These are phyloP conservation scores for Coemansia sp. DNA, from an alignment of 192 early-diverging fungal species.

Conservation along the genomic window DNA sequence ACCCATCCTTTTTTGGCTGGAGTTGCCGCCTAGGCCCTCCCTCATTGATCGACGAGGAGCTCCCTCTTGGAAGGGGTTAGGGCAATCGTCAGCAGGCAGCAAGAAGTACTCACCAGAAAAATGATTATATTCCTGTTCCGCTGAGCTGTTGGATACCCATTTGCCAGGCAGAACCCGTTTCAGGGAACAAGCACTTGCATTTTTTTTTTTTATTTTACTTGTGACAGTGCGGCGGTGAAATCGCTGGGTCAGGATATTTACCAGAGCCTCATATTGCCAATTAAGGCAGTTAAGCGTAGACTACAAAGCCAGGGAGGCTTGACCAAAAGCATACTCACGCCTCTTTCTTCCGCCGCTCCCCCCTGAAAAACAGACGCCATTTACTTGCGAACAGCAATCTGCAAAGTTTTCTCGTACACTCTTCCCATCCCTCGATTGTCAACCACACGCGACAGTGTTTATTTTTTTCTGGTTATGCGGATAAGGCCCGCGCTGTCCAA, in stretches of 20 bases:
- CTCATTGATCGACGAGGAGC: neutral
- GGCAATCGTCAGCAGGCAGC: neutral
- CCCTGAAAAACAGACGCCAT: neutral
- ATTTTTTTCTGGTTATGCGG: neutral
- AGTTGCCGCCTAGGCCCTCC: neutral
- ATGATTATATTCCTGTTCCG: neutral
- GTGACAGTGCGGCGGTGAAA: neutral
- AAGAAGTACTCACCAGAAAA: neutral
- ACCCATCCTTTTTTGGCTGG: neutral
- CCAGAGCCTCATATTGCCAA: neutral
- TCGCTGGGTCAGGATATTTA: slow-evolving; percentile 3
- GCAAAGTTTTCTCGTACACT: neutral
- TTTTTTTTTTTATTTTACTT: neutral
- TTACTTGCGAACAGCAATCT: neutral
- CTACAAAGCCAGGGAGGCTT: neutral
- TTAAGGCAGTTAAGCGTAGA: neutral
- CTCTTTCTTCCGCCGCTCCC: neutral
- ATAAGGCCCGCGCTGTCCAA: neutral
- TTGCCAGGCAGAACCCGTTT: neutral
- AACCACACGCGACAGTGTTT: neutral
- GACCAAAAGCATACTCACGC: slow-evolving; percentile 2
- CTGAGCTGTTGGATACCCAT: neutral
- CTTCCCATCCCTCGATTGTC: neutral
- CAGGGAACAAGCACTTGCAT: neutral
- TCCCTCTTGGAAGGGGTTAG: neutral